Base-by-base conservation (phyloP, 164 flowering plant genomes). In the Warburgia ugandensis region DNA sequence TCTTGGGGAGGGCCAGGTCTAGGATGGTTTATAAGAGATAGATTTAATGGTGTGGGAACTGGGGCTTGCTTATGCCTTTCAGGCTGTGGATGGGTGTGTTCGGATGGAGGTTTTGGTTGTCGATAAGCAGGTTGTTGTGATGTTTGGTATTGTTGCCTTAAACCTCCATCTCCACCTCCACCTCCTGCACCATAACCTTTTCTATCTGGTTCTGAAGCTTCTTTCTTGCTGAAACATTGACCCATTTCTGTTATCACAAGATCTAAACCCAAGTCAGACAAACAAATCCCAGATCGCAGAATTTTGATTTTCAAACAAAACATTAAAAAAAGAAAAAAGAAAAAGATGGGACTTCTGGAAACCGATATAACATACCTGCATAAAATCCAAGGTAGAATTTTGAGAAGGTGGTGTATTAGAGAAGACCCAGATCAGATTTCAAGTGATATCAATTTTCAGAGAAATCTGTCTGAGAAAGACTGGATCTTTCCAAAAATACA, bases 1-100 rank as follows among this genome's bases (percentile, higher is more conserved):
- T 83, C 74, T 0, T 65, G 45, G 33, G 45, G 56, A n/a, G 19
- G 69, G 17, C 51, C 55, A 22, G 64, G 67, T 20, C 28, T 77
- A 2, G 71, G 76, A 35, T n/a, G n/a, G n/a, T n/a, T n/a, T n/a
- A n/a, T n/a, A n/a, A n/a, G n/a, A n/a, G n/a, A n/a, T n/a, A n/a
- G n/a, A n/a, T n/a, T n/a, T n/a, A n/a, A n/a, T n/a, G n/a, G n/a
- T n/a, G n/a, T n/a, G n/a, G n/a, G n/a, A n/a, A n/a, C n/a, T n/a
- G n/a, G n/a, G n/a, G n/a, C n/a, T n/a, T n/a, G n/a, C n/a, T n/a
- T n/a, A n/a, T n/a, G n/a, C n/a, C n/a, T n/a, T n/a, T n/a, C n/a
- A n/a, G n/a, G n/a, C n/a, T n/a, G n/a, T n/a, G n/a, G n/a, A n/a
- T n/a, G n/a, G n/a, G n/a, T n/a, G n/a, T n/a, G n/a, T n/a, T n/a